phyloP scores from a whole-genome alignment of 2,329 filamentous ascomycete species.

The Colletotrichum zoysiae region DNA sequence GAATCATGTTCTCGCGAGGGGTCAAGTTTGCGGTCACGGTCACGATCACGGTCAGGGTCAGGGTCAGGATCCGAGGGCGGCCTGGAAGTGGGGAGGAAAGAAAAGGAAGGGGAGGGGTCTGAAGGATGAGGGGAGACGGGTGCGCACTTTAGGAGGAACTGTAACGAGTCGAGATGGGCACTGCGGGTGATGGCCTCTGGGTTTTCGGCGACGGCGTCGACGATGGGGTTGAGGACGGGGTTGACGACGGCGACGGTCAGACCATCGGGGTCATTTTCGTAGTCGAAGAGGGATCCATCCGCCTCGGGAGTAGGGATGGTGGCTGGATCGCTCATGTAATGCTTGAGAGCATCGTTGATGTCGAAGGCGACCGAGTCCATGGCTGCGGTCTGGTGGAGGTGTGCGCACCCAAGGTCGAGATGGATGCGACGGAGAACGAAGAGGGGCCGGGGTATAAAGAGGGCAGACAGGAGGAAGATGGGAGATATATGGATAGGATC shows the following conservation, averaged over 20 bases:
- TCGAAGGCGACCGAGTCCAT: slow-evolving; percentile 90
- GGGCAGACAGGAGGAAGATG: neutral
- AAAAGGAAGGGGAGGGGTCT: slow-evolving; percentile 45
- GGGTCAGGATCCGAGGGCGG: slow-evolving; percentile 32
- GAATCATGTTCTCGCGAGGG: slow-evolving; percentile 48
- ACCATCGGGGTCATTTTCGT: slow-evolving; percentile 90
- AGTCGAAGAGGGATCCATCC: slow-evolving; percentile 84
- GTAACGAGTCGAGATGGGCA: slow-evolving; percentile 88
- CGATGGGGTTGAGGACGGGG: slow-evolving; percentile 87
- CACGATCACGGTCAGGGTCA: slow-evolving; percentile 28
- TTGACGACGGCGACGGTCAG: slow-evolving; percentile 85
- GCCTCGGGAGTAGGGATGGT: slow-evolving; percentile 89
- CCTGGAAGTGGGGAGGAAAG: slow-evolving; percentile 44
- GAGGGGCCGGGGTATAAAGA: slow-evolving; percentile 29
- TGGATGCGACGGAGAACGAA: slow-evolving; percentile 35
- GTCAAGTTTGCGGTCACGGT: slow-evolving; percentile 29
- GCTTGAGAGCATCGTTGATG: slow-evolving; percentile 95
- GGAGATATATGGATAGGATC: slow-evolving; percentile 1
- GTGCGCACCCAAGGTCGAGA: slow-evolving; percentile 32
- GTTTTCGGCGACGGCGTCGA: slow-evolving; percentile 91
- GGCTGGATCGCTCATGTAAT: slow-evolving; percentile 93
- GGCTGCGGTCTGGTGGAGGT: slow-evolving; percentile 48
- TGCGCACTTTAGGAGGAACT: slow-evolving; percentile 96
- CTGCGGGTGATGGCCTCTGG: slow-evolving; percentile 87
- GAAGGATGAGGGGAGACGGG: slow-evolving; percentile 61